phyloP scores from a whole-genome alignment of 2,329 filamentous ascomycete genomes.

The Pochonia chlamydosporia region DNA sequence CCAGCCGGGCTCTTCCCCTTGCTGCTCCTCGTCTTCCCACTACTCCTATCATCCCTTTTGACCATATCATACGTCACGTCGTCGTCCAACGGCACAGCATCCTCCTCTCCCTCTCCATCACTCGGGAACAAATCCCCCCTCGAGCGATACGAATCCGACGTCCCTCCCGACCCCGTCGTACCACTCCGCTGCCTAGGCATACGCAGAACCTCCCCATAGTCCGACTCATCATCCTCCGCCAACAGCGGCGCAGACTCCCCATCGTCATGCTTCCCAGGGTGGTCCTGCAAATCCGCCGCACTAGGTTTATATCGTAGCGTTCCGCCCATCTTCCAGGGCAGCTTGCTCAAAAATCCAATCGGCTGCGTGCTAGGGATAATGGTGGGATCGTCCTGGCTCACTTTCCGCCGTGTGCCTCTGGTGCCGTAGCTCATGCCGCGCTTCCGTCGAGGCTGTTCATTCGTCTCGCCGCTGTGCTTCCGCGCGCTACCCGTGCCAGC shows the following conservation, averaged over 20 bases:
- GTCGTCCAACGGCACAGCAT: slow-evolving; percentile 87
- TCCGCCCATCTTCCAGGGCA: slow-evolving; percentile 81
- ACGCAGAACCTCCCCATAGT: slow-evolving; percentile 20
- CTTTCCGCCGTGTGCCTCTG: slow-evolving; percentile 45
- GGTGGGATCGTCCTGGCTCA: slow-evolving; percentile 67
- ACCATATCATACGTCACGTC: slow-evolving; percentile 84
- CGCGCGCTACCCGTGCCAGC: slow-evolving; percentile 57
- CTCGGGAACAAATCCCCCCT: slow-evolving; percentile 87
- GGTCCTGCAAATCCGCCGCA: slow-evolving; percentile 83
- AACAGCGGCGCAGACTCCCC: slow-evolving; percentile 68
- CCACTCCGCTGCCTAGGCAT: slow-evolving; percentile 58
- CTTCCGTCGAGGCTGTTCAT: slow-evolving; percentile 64
- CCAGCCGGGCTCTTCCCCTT: slow-evolving; percentile 49
- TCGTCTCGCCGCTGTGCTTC: slow-evolving; percentile 28
- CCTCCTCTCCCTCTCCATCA: slow-evolving; percentile 78
- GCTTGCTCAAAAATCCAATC: slow-evolving; percentile 74
- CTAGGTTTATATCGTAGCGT: slow-evolving; percentile 84
- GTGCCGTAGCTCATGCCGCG: slow-evolving; percentile 88
- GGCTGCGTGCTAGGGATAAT: slow-evolving; percentile 85
- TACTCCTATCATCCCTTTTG: slow-evolving; percentile 69
- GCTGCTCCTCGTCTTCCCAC: slow-evolving; percentile 47
- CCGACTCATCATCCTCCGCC: slow-evolving; percentile 21
- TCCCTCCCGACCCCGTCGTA: slow-evolving; percentile 74
- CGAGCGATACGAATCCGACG: slow-evolving; percentile 79
- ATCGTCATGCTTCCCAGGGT: slow-evolving; percentile 54